Base-by-base conservation (phyloP, 2,329 filamentous ascomycete genomes). In the Pestalotiopsis sp. region DNA sequence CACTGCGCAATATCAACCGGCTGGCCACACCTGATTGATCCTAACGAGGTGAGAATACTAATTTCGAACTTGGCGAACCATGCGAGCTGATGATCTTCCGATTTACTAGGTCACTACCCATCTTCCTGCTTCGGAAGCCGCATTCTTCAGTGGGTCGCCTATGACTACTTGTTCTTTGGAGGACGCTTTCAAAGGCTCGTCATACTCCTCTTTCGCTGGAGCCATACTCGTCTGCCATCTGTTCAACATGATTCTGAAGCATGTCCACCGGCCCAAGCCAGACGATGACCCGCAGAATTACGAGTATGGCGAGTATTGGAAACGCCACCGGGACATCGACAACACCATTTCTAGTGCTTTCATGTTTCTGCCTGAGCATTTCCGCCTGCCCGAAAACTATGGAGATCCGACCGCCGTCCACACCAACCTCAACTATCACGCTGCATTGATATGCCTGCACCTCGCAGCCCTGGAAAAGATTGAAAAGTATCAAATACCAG, bases 1-100 rank as follows among this genome's bases (percentile, higher is more conserved):
- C 97, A 97, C 80, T 91, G 93, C 2, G 94, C 92, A 74, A 93
- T 97, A 65, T 94, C 93, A 13, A 97, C 94, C 4, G 95, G 95
- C 2, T 98, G 95, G 95, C 93, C 95, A 0, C 91, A 93, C 83
- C 83, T 90, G 31, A 90, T 97, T 57, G 91, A 97, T 71, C 87
- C 93, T 68, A 84, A 84, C 76, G 93, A 97, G 71, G 87, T 86
- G 23, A 41, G 40, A 41, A 73, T 74, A 80, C 6, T 11, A 13
- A 23, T 23, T 59, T 14, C 17, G 20, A 49, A 3, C 3, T 6
- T n/a, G 23, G n/a, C 49, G 5, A 1, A 56, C 17, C 2, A 31
- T 9, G 45, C 11, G 57, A 67, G 5, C 45, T 52, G 57, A 62
- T 52, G 62, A 69, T 72, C 72, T 41, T 75, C 64, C 20, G 20